Evolutionary conservation across 2,329 filamentous ascomycete species (phyloP), one percentile per base, ranked within the genome.

Genomic region (Aureobasidium namibiae): DNA sequence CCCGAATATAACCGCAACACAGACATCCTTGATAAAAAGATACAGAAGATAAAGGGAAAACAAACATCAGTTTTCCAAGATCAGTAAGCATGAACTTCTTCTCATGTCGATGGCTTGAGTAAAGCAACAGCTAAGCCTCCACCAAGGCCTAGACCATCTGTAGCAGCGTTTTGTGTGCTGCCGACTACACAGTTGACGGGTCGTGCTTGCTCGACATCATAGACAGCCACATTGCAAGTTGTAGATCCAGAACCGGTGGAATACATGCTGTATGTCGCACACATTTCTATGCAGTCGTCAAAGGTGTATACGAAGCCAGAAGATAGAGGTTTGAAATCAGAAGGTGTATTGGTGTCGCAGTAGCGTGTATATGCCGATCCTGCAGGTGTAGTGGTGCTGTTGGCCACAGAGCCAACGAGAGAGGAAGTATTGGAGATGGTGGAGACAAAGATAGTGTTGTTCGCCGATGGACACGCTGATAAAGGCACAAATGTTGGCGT

Each of bases 241-340:
- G 68, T 67, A 2, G 26, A 11, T 48, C 26, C 9, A 29, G 41
- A 46, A 21, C 45, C 60, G 14, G 50, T 57, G 44, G 63, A 59
- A 50, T 61, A 64, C 60, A 60, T 65, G 45, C 72, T 72, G 61
- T 67, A 64, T 26, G 65, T 64, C 13, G 70, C 68, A 62, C 70
- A 73, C 38, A 70, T 24, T 56, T 72, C 69, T 29, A 72, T 65
- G 64, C 70, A 73, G 59, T 73, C 70, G 61, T 62, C 62, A 62
- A 73, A 69, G 56, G 63, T 67, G 63, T 72, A 73, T 18, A 71
- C 70, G 61, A 67, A 73, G 8, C 67, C 69, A 57, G 67, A 62
- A 4, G 66, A 61, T 39, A 70, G 63, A 4, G 53, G 26, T 8
- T 45, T 24, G 42, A 46, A 58, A n/a, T 63, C 54, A 7, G 63